Evolutionary conservation across 129 eudicot species (phyloP), one percentile per base, ranked within the genome.

Genomic region (Escallonia herrerae): DNA sequence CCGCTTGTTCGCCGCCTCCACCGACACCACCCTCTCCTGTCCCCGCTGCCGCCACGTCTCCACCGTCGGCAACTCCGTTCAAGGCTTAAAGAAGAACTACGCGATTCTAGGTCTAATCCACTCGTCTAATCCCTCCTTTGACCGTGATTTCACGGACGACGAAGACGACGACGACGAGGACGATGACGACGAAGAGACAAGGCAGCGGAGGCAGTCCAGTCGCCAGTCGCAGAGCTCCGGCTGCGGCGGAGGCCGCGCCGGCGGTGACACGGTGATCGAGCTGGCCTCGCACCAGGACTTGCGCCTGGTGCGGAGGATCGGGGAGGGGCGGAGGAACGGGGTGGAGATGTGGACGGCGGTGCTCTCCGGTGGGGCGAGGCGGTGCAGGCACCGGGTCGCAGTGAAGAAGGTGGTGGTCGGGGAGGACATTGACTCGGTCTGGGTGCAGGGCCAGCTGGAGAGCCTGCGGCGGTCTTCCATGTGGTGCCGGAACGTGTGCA

Each of bases 401-500:
- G 98, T 93, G 73, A 88, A 86, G 91, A 88, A 86, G 76, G 78
- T 93, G 52, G 82, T 58, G 49, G 51, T 83, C 9, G 91, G 84
- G 64, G 96, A 83, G 56, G 89, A 80, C 68, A 82, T 74, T 45
- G 98, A 93, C 75, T 81, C 81, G 77, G 95, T 75, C 15, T 91
- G 98, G 98, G 84, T 93, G 57, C 87, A 83, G 72, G 75, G 56
- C n/a, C 85, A 86, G 78, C 80, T 93, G 53, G 98, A 93, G 79
- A 82, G 63, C 50, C 70, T 93, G 72, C 64, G 96, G 74, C 73
- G 84, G 47, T 74, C 79, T 15, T 76, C 96, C 2, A 88, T 83
- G 95, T 93, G 98, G 98, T 93, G 98, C 57, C 63, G 98, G 67
- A 88, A 86, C 83, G 98, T 93, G 50, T 88, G 98, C 62, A 78